Evolutionary conservation across 1,284 basidiomycete species (phyloP), one percentile per base, ranked within the genome.

Genomic region (Ustilago nuda): DNA sequence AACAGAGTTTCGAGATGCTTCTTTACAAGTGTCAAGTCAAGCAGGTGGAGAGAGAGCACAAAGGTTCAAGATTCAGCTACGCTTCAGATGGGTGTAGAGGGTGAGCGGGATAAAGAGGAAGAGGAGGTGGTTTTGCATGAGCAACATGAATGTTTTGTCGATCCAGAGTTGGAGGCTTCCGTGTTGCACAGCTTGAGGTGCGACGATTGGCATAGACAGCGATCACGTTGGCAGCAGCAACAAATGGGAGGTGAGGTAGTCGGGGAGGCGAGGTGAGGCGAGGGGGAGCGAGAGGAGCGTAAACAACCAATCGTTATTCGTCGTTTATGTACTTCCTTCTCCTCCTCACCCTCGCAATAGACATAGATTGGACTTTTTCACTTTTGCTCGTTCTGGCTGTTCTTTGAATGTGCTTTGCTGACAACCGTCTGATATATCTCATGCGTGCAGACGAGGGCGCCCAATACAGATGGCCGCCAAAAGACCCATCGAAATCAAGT

Each of bases 391-490:
- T 8, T 45, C 11, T 45, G n/a, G 39, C 15, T 45, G n/a, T 8
- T n/a, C 19, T 19, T 15, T 4, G 43, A 8, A 8, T 19, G 23
- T 19, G 43, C 11, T 8, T n/a, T 19, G 43, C 43, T 45, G 43
- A 45, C 43, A 15, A 1, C 8, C 17, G 32, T 12, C 30, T 23
- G 33, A 37, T 39, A 5, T 37, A 37, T 37, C 36, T 37, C 36
- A 37, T 37, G 8, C 5, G 2, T 33, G 12, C 82, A 88, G 88
- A 87, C 54, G 61, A 80, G 13, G 66, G 82, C 35, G 84, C 83
- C 8, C 88, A 88, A 74, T 87, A 87, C 70, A 54, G 78, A 56
- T 90, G 89, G 89, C 89, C 89, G 13, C 89, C 89, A 0, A 85
- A 87, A 48, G 88, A 89, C 74, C 87, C 87, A 0, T 37, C 60